phyloP scores from a whole-genome alignment of 768 basidiomycete species.

The Naganishia randhawae region DNA sequence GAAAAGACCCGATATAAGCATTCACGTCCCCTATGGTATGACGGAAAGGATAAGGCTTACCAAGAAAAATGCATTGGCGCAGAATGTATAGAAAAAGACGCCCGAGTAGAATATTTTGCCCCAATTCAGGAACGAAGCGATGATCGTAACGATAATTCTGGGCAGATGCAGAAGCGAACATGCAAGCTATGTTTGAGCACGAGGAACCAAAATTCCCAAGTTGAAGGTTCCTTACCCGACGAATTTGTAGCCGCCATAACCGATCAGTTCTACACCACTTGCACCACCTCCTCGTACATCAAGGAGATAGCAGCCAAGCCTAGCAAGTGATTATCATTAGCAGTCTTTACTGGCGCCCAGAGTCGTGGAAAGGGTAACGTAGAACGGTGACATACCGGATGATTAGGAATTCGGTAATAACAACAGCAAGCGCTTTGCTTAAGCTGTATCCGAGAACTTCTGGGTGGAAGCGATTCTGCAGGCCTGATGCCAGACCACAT shows the following conservation, averaged over 20 bases:
- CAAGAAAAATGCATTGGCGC: conserved; percentile 89
- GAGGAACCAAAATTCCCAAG: background rate
- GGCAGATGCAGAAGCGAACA: background rate
- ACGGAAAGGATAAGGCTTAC: conserved; percentile 55
- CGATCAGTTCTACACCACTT: conserved; percentile 64
- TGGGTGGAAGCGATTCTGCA: conserved; percentile 78
- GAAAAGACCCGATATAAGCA: background rate
- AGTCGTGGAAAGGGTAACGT: background rate
- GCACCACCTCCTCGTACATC: conserved; percentile 72
- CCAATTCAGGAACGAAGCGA: conserved; percentile 64
- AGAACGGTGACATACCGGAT: conserved; percentile 52
- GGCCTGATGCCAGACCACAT: conserved; percentile 76
- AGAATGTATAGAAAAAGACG: conserved; percentile 78
- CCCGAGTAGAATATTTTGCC: conserved; percentile 63
- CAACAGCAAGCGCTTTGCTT: conserved; percentile 75
- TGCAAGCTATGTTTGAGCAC: too few relatives aligned
- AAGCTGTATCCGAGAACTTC: conserved; percentile 81
- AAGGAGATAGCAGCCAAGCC: conserved; percentile 86
- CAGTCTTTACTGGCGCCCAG: too few relatives aligned
- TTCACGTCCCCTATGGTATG: background rate
- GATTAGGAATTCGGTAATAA: conserved; percentile 80
- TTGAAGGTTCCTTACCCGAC: conserved; percentile 64
- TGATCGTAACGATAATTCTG: conserved; percentile 79
- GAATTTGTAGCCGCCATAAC: conserved; percentile 96
- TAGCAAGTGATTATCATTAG: background rate